Evolutionary conservation across 2,329 filamentous ascomycete genomes (phyloP).

Genomic region (Proliferodiscus dingleyae): DNA sequence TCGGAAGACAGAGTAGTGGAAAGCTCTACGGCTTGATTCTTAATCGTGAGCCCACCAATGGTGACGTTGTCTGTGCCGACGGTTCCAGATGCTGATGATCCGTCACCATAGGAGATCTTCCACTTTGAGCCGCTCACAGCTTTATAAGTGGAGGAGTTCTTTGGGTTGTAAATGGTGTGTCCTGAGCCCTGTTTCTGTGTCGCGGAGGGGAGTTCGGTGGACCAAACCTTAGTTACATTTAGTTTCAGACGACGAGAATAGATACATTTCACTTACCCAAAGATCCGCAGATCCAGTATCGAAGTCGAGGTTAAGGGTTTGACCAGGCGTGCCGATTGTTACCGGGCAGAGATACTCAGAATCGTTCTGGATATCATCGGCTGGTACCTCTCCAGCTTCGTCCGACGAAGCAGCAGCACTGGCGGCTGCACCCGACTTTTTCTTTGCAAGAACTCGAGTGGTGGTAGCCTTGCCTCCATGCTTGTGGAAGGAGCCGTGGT

Average conservation of each 20-base stretch:
- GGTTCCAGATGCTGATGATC: constrained; percentile 58
- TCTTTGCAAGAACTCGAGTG: constrained; percentile 45
- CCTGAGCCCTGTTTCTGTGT: constrained; percentile 31
- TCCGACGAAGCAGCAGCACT: constrained; percentile 28
- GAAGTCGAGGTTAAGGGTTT: constrained; percentile 59
- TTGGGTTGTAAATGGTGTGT: constrained; percentile 55
- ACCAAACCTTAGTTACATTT: constrained; percentile 46
- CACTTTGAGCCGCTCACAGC: constrained; percentile 45
- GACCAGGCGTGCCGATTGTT: constrained; percentile 58
- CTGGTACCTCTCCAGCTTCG: constrained; percentile 46
- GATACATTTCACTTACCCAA: constrained; percentile 46
- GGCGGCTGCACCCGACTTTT: constrained; percentile 31
- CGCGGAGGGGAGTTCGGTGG: constrained; percentile 41
- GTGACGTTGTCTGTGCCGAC: constrained; percentile 60
- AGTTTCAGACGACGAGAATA: neutral
- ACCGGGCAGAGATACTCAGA: constrained; percentile 60
- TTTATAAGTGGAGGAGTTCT: constrained; percentile 57
- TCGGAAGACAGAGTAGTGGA: constrained; percentile 53
- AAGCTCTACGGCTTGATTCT: constrained; percentile 60
- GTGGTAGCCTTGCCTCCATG: constrained; percentile 45
- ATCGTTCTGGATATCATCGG: constrained; percentile 64
- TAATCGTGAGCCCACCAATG: constrained; percentile 56
- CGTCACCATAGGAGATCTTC: constrained; percentile 65
- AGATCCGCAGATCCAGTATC: constrained; percentile 68
- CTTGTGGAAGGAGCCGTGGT: constrained; percentile 43